Evolutionary conservation across 192 early-diverging fungal species (phyloP).

Genomic region (Rhizophagus sp.): DNA sequence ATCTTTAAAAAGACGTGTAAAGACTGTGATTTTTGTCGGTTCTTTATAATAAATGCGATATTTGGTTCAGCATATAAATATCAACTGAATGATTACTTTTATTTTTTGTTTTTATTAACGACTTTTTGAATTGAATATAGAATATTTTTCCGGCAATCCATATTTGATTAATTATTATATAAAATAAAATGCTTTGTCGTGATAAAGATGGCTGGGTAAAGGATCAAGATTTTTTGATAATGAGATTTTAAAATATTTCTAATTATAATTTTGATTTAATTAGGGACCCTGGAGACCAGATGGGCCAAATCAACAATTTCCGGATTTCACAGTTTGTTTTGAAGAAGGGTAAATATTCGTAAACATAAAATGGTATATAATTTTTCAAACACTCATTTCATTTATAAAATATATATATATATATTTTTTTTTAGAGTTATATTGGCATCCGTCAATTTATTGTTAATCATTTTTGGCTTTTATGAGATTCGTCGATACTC

Average conservation of each 20-base stretch:
- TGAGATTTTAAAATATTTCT: neutral
- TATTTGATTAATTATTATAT: neutral
- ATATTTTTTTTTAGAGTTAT: neutral
- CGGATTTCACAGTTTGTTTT: constrained; percentile 36
- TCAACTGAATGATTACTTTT: too few relatives aligned
- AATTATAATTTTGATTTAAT: neutral
- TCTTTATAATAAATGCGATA: too few relatives aligned
- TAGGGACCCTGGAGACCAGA: constrained; percentile 33
- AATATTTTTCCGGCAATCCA: neutral
- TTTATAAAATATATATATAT: neutral
- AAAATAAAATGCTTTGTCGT: constrained; percentile 24
- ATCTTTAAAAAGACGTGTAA: too few relatives aligned
- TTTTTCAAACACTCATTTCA: neutral
- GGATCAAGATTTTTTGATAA: neutral
- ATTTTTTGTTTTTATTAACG: too few relatives aligned
- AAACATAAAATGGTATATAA: neutral
- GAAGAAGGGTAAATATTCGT: constrained; percentile 33
- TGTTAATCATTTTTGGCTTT: constrained; percentile 11
- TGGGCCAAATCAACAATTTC: neutral
- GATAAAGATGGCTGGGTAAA: constrained; percentile 51
- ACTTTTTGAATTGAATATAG: neutral
- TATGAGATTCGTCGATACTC: neutral
- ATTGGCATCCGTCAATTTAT: neutral
- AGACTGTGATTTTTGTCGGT: too few relatives aligned
- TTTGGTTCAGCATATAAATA: too few relatives aligned